Evolutionary conservation across 192 early-diverging fungal species (phyloP).

Genomic region (Dissophora ornata): DNA sequence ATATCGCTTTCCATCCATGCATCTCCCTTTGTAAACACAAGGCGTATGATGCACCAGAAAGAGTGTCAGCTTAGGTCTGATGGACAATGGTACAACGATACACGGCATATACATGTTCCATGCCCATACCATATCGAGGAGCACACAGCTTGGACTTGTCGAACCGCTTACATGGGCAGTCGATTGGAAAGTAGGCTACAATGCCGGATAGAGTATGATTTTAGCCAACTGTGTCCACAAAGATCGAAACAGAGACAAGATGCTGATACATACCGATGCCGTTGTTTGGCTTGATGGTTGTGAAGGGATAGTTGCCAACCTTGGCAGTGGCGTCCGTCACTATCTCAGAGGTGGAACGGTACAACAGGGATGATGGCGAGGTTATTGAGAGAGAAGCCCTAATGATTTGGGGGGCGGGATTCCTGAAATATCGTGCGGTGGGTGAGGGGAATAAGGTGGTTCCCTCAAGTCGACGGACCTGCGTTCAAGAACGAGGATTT

Average conservation of each 20-base stretch:
- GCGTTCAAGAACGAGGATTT: slow-evolving; percentile 87
- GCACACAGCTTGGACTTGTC: slow-evolving; percentile 66
- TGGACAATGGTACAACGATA: too few species aligned
- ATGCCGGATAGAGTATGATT: background rate
- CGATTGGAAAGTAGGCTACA: slow-evolving; percentile 72
- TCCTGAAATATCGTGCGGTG: too few species aligned
- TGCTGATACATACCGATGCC: slow-evolving; percentile 66
- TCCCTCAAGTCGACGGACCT: too few species aligned
- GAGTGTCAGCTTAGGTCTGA: too few species aligned
- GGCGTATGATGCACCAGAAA: too few species aligned
- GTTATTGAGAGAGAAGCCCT: too few species aligned
- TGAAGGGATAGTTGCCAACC: slow-evolving; percentile 87
- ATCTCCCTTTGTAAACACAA: slow-evolving; percentile 72
- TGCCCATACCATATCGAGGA: slow-evolving; percentile 73
- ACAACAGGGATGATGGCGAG: background rate
- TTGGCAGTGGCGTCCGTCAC: slow-evolving; percentile 86
- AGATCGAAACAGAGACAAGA: too few species aligned
- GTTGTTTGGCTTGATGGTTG: slow-evolving; percentile 87
- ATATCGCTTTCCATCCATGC: slow-evolving; percentile 69
- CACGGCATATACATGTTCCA: too few species aligned
- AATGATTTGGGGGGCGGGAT: too few species aligned
- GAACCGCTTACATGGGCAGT: slow-evolving; percentile 76
- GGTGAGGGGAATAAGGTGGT: too few species aligned
- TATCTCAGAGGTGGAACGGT: slow-evolving; percentile 11
- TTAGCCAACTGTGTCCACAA: too few species aligned